Evolutionary conservation across 2,329 filamentous ascomycete genomes (phyloP), one percentile per base, ranked within the genome.

Genomic region (Cladosporium sp.): DNA sequence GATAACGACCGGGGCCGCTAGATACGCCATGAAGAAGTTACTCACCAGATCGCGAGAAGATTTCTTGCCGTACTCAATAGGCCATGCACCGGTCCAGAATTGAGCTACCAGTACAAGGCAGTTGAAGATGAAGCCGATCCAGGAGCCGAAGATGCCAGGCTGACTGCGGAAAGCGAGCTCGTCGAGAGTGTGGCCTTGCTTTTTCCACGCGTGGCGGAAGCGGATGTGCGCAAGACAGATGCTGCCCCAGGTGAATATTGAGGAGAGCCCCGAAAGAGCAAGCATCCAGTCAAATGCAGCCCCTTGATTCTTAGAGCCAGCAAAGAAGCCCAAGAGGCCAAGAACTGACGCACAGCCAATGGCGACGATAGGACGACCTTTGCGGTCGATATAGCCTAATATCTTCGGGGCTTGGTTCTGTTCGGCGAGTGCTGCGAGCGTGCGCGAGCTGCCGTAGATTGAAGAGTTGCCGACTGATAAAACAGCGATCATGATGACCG

Each of bases 211-310:
- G 28, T 66, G 63, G 34, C 93, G 91, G 85, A 97, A 97, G 64
- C 93, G 92, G 74, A 97, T 96, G 78, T 97, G 93, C 26, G 90
- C 87, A n/a, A 96, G 80, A 77, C 92, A 96, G 76, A 97, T 94
- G 69, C 91, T 91, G 64, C 84, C 87, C 91, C 91, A 93, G 5
- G 90, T 93, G 80, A 93, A 91, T 75, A 92, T 85, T 54, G 86
- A 89, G 11, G 88, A 90, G 26, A 93, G 83, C 57, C 88, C 90
- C 1, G 89, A 91, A 57, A 92, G 83, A 66, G 90, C 86, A 49
- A 91, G 83, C 77, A 97, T 86, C 93, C 93, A 97, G 72, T 86
- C 84, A 69, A 97, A 91, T 5, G 91, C 88, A 32, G 83, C 79
- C 18, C 80, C 81, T 71, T 90, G 84, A 68, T 86, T 77, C 3